Percentiles rank a stretch among this genome's conserved stretches.
phyloP scores from a whole-genome alignment of 306 rosid genomes.

The Elaeagnus macrophylla region DNA sequence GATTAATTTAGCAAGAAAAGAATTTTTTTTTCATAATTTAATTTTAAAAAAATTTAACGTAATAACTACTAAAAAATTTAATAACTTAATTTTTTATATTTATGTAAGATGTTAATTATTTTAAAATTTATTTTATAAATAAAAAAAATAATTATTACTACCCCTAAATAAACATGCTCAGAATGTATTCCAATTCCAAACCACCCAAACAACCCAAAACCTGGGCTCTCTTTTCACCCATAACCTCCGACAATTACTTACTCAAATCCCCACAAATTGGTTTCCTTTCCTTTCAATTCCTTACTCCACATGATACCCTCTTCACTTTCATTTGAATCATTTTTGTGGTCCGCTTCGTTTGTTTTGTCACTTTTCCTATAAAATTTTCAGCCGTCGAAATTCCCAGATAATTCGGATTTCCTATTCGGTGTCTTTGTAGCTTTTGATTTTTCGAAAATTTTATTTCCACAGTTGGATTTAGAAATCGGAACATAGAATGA shows the following conservation, averaged over 20 bases:
- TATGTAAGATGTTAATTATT: too few relatives aligned
- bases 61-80: too few relatives aligned
- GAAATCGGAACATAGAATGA: conserved; percentile 34
- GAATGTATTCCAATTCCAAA: neutral
- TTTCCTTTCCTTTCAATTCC: neutral
- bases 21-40: too few relatives aligned
- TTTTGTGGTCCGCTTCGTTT: neutral
- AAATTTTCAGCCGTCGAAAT: neutral
- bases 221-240: neutral
- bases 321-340: neutral
- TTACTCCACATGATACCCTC: neutral
- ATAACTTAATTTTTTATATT: too few relatives aligned
- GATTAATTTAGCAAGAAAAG: too few relatives aligned
- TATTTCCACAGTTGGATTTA: neutral
- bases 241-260: neutral
- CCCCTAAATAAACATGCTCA: too few relatives aligned
- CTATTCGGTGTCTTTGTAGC: neutral
- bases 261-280: neutral
- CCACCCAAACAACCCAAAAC: neutral
- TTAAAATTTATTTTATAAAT: too few relatives aligned
- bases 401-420: conserved; percentile 3
- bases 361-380: neutral
- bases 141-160: too few relatives aligned
- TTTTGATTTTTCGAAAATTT: too few relatives aligned
- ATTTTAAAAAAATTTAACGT: too few relatives aligned